Percentiles rank a stretch among this genome's conserved stretches.
Evolutionary conservation across 2,329 filamentous ascomycete genomes (phyloP).

Genomic region (Microsporum canis): DNA sequence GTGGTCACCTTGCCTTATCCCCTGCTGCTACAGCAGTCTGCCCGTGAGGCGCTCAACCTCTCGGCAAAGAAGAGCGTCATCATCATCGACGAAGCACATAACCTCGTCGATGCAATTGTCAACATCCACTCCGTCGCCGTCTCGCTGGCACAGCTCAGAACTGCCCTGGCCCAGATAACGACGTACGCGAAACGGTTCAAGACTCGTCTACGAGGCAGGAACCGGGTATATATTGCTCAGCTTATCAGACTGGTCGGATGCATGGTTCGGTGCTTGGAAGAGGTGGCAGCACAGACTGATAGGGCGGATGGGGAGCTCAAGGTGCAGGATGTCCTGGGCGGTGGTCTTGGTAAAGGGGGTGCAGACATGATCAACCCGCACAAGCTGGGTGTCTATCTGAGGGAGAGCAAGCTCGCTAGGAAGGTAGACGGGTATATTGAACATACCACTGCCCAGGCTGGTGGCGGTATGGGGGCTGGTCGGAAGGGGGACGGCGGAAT

Average conservation of each 20-base stretch:
- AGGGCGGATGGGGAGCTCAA: constrained; percentile 56
- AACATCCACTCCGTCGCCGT: constrained; percentile 75
- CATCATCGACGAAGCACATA: constrained; percentile 96
- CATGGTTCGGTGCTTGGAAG: constrained; percentile 54
- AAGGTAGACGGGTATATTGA: constrained; percentile 85
- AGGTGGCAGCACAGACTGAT: constrained; percentile 38
- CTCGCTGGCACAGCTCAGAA: constrained; percentile 58
- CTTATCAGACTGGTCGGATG: constrained; percentile 74
- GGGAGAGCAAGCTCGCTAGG: constrained; percentile 81
- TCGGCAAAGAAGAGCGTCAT: constrained; percentile 79
- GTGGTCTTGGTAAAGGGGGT: constrained; percentile 47
- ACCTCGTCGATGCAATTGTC: constrained; percentile 88
- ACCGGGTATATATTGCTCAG: constrained; percentile 82
- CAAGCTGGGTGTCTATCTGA: constrained; percentile 75
- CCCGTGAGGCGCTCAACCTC: constrained; percentile 75
- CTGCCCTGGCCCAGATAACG: constrained; percentile 62
- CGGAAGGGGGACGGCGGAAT: constrained; percentile 25
- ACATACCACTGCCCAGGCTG: constrained; percentile 32
- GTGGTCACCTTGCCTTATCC: constrained; percentile 91
- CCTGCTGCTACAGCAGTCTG: constrained; percentile 71
- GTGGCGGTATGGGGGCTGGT: neutral
- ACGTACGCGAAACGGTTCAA: constrained; percentile 80
- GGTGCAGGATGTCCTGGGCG: constrained; percentile 59
- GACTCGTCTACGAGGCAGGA: constrained; percentile 78
- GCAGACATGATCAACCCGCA: constrained; percentile 93